Base-by-base conservation (phyloP, 805 yeast species). In the Hagleromyces aurorensis region DNA sequence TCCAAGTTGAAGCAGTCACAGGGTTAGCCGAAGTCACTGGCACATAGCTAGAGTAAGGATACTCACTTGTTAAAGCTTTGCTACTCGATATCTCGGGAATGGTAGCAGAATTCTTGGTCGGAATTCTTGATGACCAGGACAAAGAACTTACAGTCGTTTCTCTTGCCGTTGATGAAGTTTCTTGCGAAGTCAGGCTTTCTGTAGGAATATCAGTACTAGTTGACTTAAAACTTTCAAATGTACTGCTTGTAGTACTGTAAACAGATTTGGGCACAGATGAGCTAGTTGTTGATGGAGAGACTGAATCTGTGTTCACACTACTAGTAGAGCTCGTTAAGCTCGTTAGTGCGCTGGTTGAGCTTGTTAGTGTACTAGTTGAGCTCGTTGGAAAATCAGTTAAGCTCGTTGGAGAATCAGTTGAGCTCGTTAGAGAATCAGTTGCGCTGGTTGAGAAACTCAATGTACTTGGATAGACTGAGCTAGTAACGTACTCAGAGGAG, bases 151-250 rank as follows among this genome's bases (percentile, higher is more conserved):
- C n/a, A n/a, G n/a, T n/a, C n/a, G n/a, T n/a, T n/a, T n/a, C n/a
- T n/a, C n/a, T n/a, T n/a, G n/a, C n/a, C n/a, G n/a, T n/a, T n/a
- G n/a, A n/a, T n/a, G n/a, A n/a, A n/a, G n/a, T n/a, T n/a, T n/a
- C n/a, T n/a, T 7, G 10, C 13, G 26, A 13, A 6, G 10, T 13
- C 1, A 7, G 16, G n/a, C 25, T 13, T 21, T 16, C 19, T 14
- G 29, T 12, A 13, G 33, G 16, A 14, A 33, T 4, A n/a, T 12
- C 4, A 16, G 30, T 26, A 6, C 18, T 19, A 10, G 35, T 26
- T 20, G 36, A 13, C 7, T 16, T 6, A 6, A 11, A 11, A n/a
- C 25, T 7, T 19, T 16, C 21, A 4, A 11, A 14, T 15, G 13
- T 5, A 14, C 32, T 18, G 11, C 13, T 12, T 4, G 19, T 13